phyloP scores from a whole-genome alignment of 2,329 filamentous ascomycete genomes.

The Aspergillus texensis region DNA sequence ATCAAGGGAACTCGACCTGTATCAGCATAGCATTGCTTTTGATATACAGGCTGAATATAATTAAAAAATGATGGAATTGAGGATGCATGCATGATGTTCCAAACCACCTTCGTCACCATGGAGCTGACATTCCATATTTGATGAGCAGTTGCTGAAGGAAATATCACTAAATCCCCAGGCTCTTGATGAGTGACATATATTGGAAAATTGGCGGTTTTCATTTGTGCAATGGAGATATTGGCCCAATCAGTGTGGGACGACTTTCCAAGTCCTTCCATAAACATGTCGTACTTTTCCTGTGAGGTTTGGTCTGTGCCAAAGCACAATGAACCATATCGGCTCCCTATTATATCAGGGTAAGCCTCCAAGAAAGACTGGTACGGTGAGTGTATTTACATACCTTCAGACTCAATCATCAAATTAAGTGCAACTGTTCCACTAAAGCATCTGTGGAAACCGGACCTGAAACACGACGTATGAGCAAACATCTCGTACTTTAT shows the following conservation, averaged over 20 bases:
- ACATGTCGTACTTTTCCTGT: constrained; percentile 36
- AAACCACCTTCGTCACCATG: constrained; percentile 39
- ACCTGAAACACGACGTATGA: constrained; percentile 21
- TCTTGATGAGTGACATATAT: constrained; percentile 39
- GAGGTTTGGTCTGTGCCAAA: constrained; percentile 40
- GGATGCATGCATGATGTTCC: constrained; percentile 41
- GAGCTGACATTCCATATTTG: constrained; percentile 40
- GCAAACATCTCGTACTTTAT: background rate
- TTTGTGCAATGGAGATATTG: constrained; percentile 31
- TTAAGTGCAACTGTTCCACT: constrained; percentile 41
- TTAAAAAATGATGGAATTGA: constrained; percentile 37
- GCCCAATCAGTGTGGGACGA: constrained; percentile 41
- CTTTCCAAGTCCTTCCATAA: constrained; percentile 36
- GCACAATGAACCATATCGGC: constrained; percentile 29
- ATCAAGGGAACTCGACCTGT: constrained; percentile 31
- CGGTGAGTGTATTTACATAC: constrained; percentile 14
- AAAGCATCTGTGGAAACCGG: constrained; percentile 41
- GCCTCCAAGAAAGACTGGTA: background rate
- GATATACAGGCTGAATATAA: constrained; percentile 39
- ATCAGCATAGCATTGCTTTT: constrained; percentile 38
- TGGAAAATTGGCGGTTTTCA: constrained; percentile 37
- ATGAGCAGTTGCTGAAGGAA: constrained; percentile 40
- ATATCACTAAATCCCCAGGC: constrained; percentile 38
- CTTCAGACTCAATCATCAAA: constrained; percentile 35
- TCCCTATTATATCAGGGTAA: constrained; percentile 14